Evolutionary conservation across 2,329 filamentous ascomycete species (phyloP).

Genomic region (Aspergillus ustus): DNA sequence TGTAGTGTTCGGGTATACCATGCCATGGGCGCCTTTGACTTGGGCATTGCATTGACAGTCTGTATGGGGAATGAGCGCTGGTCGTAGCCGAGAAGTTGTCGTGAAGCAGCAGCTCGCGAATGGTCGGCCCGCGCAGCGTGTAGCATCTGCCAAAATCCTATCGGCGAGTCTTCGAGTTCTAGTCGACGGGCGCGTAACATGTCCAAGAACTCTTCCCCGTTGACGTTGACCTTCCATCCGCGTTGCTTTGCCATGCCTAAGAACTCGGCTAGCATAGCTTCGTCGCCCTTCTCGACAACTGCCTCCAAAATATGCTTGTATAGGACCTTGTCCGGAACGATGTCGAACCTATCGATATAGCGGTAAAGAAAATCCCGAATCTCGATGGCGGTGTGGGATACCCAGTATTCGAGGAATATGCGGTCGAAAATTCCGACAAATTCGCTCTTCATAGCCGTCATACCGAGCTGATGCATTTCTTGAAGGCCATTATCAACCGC

Average conservation of each 20-base stretch:
- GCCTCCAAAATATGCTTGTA: conserved; percentile 47
- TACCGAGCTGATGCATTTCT: conserved; percentile 41
- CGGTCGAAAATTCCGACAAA: conserved; percentile 44
- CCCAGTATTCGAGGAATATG: conserved; percentile 48
- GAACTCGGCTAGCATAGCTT: conserved; percentile 38
- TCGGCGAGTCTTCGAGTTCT: conserved; percentile 39
- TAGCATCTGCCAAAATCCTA: conserved; percentile 48
- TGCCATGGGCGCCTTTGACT: conserved; percentile 22
- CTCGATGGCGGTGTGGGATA: conserved; percentile 37
- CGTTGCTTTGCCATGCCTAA: conserved; percentile 34
- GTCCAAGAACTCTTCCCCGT: conserved; percentile 36
- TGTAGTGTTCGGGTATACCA: conserved; percentile 40
- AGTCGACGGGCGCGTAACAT: conserved; percentile 40
- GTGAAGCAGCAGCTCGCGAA: conserved; percentile 36
- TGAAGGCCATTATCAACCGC: conserved; percentile 44
- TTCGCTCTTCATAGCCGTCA: conserved; percentile 33
- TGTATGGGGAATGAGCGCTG: conserved; percentile 34
- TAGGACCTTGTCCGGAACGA: conserved; percentile 44
- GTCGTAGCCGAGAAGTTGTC: conserved; percentile 43
- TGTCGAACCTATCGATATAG: conserved; percentile 40
- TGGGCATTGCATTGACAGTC: conserved; percentile 32
- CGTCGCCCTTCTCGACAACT: conserved; percentile 44
- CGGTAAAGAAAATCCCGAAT: conserved; percentile 43
- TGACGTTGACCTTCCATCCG: conserved; percentile 39
- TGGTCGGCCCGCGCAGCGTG: conserved; percentile 42